These are phyloP conservation scores for Sporothrix mexicana DNA, from an alignment of 2,329 filamentous ascomycete genomes.

Conservation along the genomic window DNA sequence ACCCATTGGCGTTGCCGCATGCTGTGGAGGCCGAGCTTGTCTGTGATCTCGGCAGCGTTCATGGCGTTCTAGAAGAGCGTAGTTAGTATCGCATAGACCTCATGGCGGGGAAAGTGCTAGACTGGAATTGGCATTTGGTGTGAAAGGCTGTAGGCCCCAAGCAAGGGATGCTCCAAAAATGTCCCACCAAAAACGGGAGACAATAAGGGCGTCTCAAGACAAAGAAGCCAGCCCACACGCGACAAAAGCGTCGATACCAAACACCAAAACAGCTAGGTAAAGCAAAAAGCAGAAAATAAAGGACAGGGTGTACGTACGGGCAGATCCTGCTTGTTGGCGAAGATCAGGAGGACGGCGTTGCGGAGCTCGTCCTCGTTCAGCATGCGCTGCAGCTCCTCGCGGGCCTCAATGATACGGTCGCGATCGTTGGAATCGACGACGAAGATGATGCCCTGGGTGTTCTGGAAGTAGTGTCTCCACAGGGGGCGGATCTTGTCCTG, in stretches of 20 bases:
- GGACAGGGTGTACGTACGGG: conserved; percentile 65
- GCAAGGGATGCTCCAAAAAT: conserved; percentile 25
- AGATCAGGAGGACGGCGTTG: conserved; percentile 94
- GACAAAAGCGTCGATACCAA: background rate
- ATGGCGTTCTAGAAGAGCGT: conserved; percentile 80
- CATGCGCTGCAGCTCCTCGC: conserved; percentile 96
- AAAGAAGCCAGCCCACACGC: conserved; percentile 8
- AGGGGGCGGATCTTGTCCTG: conserved; percentile 99
- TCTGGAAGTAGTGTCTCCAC: conserved; percentile 99
- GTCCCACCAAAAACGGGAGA: conserved; percentile 15
- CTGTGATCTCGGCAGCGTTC: conserved; percentile 99
- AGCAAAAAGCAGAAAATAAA: conserved; percentile 39
- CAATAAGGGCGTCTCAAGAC: conserved; percentile 20
- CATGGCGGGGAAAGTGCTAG: conserved; percentile 1
- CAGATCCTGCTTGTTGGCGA: conserved; percentile 99
- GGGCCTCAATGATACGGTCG: conserved; percentile 95
- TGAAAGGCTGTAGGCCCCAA: conserved; percentile 4
- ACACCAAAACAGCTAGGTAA: background rate
- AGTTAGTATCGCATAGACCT: conserved; percentile 22
- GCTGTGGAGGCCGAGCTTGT: conserved; percentile 99
- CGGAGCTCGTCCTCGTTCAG: conserved; percentile 98
- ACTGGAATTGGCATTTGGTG: background rate
- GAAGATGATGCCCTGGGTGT: conserved; percentile 99
- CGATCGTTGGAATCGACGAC: conserved; percentile 99
- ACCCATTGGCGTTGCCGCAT: conserved; percentile 99